Evolutionary conservation across 495 filamentous ascomycete genomes (phyloP), one percentile per base, ranked within the genome.

Genomic region (Poronia punctata): DNA sequence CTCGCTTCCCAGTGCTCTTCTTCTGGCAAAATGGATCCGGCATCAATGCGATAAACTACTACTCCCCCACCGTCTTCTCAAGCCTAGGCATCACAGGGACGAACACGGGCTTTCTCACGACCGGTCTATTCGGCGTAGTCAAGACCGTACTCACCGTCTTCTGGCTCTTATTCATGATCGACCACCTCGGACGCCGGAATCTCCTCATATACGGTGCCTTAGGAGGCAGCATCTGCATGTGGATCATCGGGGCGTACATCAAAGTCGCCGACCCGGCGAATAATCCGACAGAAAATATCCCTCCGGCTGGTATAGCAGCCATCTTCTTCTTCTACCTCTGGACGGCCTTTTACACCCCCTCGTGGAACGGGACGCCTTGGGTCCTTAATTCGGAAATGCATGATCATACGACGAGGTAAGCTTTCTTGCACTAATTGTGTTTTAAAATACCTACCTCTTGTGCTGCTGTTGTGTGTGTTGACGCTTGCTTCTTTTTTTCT

Each of bases 291-390:
- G 48, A 44, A 32, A 44, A 42, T 4, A 59, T 83, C 38, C 61
- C 64, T 5, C 57, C 72, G 6, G 79, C 72, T 29, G 81, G 80
- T 29, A 80, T 83, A 37, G 75, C 76, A 0, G 82, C 82, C 24
- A 76, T 86, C 31, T 83, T 84, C 67, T 84, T 86, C 71, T 85
- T 86, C 64, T 87, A 86, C 52, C 71, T 87, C 11, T 86, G 82
- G 80, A 86, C 82, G 3, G 76, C 77, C 6, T 86, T 83, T 61
- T 87, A 87, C 53, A 83, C 82, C 5, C 77, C 83, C 0, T 76
- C 78, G 3, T 87, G 82, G 82, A 86, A 87, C 55, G 81, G 80
- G 10, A 80, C 77, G 4, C 78, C 78, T 0, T 82, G 78, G 78
- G 77, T 81, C 25, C 60, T 79, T 45, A 80, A 80, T 62, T 73